Evolutionary conservation across 305 asterid genomes (phyloP).

Genomic region (Salvia sclarea): DNA sequence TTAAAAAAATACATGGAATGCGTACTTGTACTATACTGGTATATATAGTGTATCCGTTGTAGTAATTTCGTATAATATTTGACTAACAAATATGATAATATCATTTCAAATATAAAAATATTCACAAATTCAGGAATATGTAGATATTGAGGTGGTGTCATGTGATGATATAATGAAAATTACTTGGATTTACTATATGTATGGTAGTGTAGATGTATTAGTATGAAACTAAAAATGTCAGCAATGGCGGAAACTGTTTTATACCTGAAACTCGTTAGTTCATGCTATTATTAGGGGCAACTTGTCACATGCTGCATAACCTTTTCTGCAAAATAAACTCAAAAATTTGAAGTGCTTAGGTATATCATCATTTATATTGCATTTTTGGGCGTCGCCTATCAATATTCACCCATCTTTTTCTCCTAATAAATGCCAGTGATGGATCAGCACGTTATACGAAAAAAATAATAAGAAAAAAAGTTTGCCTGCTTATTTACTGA

Average conservation of each 20-base stretch:
- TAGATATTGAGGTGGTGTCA: no score
- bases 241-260: not conserved
- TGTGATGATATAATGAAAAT: no score
- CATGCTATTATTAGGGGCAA: conserved; percentile 1
- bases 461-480: no score
- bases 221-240: not conserved
- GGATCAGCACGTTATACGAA: not conserved
- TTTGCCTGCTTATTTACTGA: no score
- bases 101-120: no score
- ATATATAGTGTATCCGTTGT: no score
- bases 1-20: no score
- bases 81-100: no score
- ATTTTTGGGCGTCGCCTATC: not conserved
- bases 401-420: not conserved
- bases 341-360: no score
- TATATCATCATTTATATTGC: not conserved
- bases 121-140: no score
- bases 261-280: not conserved
- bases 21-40: no score
- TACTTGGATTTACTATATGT: not conserved
- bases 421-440: not conserved
- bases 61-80: no score
- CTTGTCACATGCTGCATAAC: not conserved
- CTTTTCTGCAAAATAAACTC: not conserved
- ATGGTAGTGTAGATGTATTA: not conserved